Evolutionary conservation across 2,329 filamentous ascomycete genomes (phyloP), one percentile per base, ranked within the genome.

Genomic region (Amauroascus verrucosus): DNA sequence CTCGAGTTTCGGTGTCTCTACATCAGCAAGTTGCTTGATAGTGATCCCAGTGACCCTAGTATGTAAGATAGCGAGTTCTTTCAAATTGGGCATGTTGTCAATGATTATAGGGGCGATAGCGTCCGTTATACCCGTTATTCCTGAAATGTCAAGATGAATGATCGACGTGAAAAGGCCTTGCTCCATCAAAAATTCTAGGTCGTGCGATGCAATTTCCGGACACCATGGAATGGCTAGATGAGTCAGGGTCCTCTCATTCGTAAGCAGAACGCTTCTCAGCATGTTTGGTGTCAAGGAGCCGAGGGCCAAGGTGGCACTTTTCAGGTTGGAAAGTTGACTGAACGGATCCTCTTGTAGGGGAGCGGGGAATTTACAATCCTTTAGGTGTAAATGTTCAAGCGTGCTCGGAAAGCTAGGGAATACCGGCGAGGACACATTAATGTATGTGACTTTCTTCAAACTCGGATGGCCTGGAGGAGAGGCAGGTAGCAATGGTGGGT

Each of bases 31-130:
- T n/a, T 52, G 59, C 30, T 67, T 69, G 35, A 72, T 59, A 1
- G 64, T 60, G 14, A 61, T 55, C 0, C 69, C 69, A 4, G 66
- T 70, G 5, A 72, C 63, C 11, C 51, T 55, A 1, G 67, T 71
- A 35, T 59, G 58, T 0, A 66, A 66, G 7, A 72, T 22, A 56
- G 70, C 56, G 4, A 72, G 59, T 1, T 62, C 54, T 46, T 64
- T 67, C 14, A 72, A 48, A 1, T 63, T 60, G 0, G 60, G 58
- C 40, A 70, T 57, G 9, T 41, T 48, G 1, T 56, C 38, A 9
- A 63, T 52, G 1, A 70, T 53, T 7, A 22, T 7, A 1, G 50
- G 37, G 0, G 64, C 55, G 4, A 56, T 43, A 1, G n/a, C 30
- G 51, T 72, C 68, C 4, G 62, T 55, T 14, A 71, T 54, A 1